Conservation (phyloP, 192 early-diverging fungal species). For the Backusella macrospora region DNA sequence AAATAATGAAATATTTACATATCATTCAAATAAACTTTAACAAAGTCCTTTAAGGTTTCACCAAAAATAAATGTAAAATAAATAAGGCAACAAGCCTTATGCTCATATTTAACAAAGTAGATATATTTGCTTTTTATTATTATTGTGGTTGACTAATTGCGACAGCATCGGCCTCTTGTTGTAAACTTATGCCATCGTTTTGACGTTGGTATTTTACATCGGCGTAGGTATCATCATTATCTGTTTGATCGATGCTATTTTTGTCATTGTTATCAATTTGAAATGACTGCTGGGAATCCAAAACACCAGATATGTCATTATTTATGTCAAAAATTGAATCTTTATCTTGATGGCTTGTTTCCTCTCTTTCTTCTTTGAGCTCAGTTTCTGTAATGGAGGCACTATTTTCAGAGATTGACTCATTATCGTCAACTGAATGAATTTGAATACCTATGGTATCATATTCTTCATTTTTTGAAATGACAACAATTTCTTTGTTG, state of each 20-base stretch:
- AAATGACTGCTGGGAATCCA: not conserved
- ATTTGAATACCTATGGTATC: not conserved
- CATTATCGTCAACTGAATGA: not conserved
- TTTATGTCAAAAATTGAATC: not conserved
- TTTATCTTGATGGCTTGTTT: not conserved
- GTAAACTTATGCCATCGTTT: not conserved
- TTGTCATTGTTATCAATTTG: not conserved
- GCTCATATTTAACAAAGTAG: not conserved
- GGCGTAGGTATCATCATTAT: not conserved
- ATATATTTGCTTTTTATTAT: not conserved
- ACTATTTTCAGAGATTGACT: not conserved
- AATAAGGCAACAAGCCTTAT: not conserved
- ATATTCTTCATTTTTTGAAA: not conserved
- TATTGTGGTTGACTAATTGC: not conserved
- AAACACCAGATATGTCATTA: not conserved
- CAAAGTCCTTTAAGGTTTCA: not conserved
- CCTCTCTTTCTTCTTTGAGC: not conserved
- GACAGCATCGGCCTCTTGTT: not conserved
- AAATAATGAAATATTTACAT: no score
- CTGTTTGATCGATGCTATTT: not conserved
- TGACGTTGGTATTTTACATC: not conserved
- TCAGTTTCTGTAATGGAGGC: not conserved
- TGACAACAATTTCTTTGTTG: not conserved
- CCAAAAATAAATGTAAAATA: slow-evolving; percentile 2
- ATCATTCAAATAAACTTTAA: not conserved